Conservation (phyloP, 2,329 filamentous ascomycete species). For the Metarhizium brunneum region DNA sequence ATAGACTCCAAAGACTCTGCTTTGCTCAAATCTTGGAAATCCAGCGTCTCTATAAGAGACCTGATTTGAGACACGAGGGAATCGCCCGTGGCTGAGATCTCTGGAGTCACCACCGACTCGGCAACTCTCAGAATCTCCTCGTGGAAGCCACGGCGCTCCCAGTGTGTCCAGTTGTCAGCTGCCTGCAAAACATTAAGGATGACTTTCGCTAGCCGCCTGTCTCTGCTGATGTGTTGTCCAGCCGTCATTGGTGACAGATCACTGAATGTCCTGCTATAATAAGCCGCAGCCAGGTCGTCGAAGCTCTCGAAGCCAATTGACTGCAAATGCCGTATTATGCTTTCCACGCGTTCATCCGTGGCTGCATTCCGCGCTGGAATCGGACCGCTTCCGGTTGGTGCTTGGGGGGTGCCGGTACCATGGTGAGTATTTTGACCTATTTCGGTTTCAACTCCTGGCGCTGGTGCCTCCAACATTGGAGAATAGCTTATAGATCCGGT, state of each 20-base stretch:
- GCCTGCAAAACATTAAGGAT: slow-evolving; percentile 13
- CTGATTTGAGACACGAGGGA: slow-evolving; percentile 9
- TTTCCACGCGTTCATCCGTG: slow-evolving; percentile 13
- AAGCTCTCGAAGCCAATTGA: slow-evolving; percentile 16
- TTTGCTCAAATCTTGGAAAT: slow-evolving; percentile 1
- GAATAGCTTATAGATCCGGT: slow-evolving; percentile 6
- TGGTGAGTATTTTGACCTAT: neutral
- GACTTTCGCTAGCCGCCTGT: slow-evolving; percentile 15
- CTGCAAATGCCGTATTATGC: slow-evolving; percentile 13
- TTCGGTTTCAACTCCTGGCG: neutral
- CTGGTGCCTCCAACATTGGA: neutral
- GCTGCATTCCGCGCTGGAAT: neutral
- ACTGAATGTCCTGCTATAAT: slow-evolving; percentile 14
- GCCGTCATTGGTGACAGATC: slow-evolving; percentile 13
- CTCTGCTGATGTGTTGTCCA: slow-evolving; percentile 17
- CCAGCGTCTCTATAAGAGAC: slow-evolving; percentile 10
- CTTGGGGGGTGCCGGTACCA: neutral
- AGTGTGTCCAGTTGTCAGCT: slow-evolving; percentile 12
- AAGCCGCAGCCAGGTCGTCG: slow-evolving; percentile 16
- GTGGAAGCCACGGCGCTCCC: slow-evolving; percentile 17
- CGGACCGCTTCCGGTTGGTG: neutral
- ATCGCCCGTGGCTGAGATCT: slow-evolving; percentile 4
- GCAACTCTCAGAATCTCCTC: slow-evolving; percentile 18
- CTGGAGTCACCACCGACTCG: slow-evolving; percentile 12
- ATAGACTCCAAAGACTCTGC: slow-evolving; percentile 9